Base-by-base conservation (phyloP, 306 rosid genomes). In the Coriaria nepalensis region DNA sequence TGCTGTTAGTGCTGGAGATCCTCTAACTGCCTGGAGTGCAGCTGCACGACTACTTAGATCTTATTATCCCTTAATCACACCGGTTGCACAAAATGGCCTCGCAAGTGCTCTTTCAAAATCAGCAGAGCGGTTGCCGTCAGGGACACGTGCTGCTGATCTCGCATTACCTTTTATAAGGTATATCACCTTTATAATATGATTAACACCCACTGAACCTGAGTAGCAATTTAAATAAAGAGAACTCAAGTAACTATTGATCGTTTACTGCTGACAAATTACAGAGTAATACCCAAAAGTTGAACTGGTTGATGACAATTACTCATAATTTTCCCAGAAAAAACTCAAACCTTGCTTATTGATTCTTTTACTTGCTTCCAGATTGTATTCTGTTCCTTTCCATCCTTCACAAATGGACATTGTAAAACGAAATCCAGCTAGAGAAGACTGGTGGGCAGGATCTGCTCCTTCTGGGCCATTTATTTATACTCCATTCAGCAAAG, bases 11-110 rank as follows among this genome's bases (percentile, higher is more conserved):
- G 92, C 98, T 36, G 98, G 96, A 45, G 98, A 92, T 73, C 98
- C 98, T 67, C 98, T 92, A 56, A 79, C 94, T 69, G 95, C 98
- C 49, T 92, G 98, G 98, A 80, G 96, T 69, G 96, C 96, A 55
- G 94, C 98, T 10, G 92, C 98, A 14, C 75, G 94, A 37, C 81
- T 85, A 33, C 93, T 90, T 39, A 81, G 98, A 72, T 82, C 94
- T 41, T 82, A 85, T 71, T 90, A 85, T 73, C 98, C 98, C 63
- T 65, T 90, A 54, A 82, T 90, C 44, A 79, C 94, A 55, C 98
- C 98, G 58, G 85, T 75, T 8, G 96, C 87, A 60, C 98, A 90
- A 75, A 82, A 79, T 67, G 94, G 93, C 52, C 93, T 92, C 57
- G 94, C 83, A 40, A 92, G 71, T 64, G 93, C 98, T 35, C 98